Percentiles rank a stretch among this genome's conserved stretches.
These are phyloP conservation scores for Anethum foeniculum DNA, from an alignment of 140 eudicot species.

Conservation along the genomic window DNA sequence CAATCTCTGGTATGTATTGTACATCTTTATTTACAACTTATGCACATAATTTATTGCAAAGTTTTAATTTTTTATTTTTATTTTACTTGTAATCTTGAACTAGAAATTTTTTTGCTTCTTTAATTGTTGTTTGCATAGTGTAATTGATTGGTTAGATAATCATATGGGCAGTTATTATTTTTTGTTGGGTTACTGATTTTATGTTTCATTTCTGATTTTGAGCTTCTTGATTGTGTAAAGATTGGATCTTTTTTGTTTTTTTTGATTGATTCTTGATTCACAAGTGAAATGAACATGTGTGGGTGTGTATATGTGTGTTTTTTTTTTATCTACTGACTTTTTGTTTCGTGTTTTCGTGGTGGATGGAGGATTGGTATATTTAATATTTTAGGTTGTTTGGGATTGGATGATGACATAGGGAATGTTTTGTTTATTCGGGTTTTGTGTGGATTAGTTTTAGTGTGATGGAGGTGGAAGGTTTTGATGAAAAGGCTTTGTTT, in stretches of 20 bases:
- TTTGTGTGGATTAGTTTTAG: not conserved
- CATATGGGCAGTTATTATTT: not conserved
- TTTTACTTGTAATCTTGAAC: not conserved
- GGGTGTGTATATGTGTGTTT: not conserved
- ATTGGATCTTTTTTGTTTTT: not conserved
- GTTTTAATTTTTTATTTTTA: not conserved
- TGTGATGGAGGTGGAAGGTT: not conserved
- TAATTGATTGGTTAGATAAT: not conserved
- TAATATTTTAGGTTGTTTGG: not conserved
- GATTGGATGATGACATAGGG: not conserved
- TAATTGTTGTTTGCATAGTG: not conserved
- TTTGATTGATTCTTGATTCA: not conserved
- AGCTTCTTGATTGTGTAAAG: slow-evolving; percentile 1
- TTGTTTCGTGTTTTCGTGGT: not conserved
- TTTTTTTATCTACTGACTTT: not conserved
- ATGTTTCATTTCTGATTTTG: not conserved
- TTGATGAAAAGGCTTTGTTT: not conserved
- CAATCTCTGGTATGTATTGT: slow-evolving; percentile 14
- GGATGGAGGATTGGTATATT: not conserved
- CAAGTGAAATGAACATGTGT: not conserved
- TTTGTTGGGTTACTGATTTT: not conserved
- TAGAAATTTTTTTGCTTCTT: not conserved
- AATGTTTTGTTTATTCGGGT: not conserved
- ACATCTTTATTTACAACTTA: too few relatives aligned
- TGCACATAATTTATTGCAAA: not conserved